phyloP scores from a whole-genome alignment of 169 alveolate genomes.

The Plasmodium vinckei region DNA sequence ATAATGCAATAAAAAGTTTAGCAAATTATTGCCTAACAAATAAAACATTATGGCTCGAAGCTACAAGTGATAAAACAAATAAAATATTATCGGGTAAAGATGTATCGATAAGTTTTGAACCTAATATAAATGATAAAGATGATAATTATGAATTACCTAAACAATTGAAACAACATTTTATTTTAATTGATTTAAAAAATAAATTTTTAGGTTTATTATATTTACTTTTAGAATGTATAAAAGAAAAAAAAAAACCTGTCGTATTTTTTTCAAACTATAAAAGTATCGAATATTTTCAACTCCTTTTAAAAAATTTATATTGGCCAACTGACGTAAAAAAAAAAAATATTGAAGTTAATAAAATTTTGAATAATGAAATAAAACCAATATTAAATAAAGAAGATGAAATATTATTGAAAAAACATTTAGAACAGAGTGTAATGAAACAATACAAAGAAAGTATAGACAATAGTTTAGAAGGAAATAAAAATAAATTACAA shows the following conservation, averaged over 20 bases:
- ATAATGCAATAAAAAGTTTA: slow-evolving; percentile 84
- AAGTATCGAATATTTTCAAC: slow-evolving; percentile 78
- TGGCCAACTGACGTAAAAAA: slow-evolving; percentile 81
- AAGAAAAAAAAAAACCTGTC: slow-evolving; percentile 47
- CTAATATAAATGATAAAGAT: background rate
- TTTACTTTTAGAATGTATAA: slow-evolving; percentile 17
- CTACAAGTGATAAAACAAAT: background rate
- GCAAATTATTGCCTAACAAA: slow-evolving; percentile 84
- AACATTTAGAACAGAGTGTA: slow-evolving; percentile 17
- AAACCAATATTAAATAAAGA: slow-evolving; percentile 10
- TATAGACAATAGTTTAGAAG: background rate
- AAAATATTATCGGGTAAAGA: background rate
- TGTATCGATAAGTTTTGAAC: background rate
- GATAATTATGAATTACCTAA: slow-evolving; percentile 23
- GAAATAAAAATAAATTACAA: background rate
- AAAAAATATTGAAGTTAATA: slow-evolving; percentile 43
- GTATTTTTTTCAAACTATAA: slow-evolving; percentile 83
- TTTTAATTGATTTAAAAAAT: slow-evolving; percentile 17
- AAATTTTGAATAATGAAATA: slow-evolving; percentile 14
- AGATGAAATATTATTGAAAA: slow-evolving; percentile 28
- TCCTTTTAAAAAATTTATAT: slow-evolving; percentile 71
- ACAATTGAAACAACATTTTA: slow-evolving; percentile 46
- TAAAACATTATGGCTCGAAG: slow-evolving; percentile 77
- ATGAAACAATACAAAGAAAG: background rate
- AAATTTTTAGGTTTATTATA: slow-evolving; percentile 31